Base-by-base conservation (phyloP, 148 eudicot genomes). In the Bassia scoparia region DNA sequence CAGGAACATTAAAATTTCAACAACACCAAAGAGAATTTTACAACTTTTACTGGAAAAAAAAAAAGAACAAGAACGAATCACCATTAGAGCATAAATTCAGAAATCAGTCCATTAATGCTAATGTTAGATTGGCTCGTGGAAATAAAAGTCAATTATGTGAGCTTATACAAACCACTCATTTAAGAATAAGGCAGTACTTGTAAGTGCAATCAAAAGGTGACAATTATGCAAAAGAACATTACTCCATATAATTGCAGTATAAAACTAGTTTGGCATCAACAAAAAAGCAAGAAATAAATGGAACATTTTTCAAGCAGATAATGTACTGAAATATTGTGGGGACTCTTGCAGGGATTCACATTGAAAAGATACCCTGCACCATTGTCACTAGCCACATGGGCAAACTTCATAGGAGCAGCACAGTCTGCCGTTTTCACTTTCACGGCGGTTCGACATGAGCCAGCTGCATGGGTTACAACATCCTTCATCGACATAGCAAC, bases 291-390 rank as follows among this genome's bases (percentile, higher is more conserved):
- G 53, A 37, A 26, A 53, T 33, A 0, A 64, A 37, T 12, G 29
- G 69, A 66, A 26, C 6, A 56, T 14, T 41, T 38, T 30, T 24
- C 7, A 38, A 54, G 53, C 76, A 72, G 48, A 74, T 67, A 53
- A 34, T 58, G 23, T 24, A 64, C 50, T 46, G 30, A 61, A 35
- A 29, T 31, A 3, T 21, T 35, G 48, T 69, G 53, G 26, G 41
- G 46, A 64, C 68, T 29, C 41, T 67, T 71, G 75, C 79, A 84
- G 87, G 87, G 81, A 70, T 70, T 71, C 70, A 67, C 74, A 59
- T 56, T 84, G 77, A 76, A 79, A 74, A 84, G 76, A 63, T 84
- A 84, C 73, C 87, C 87, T 14, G 87, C 87, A 60, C 87, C 75
- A 67, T 24, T 84, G 69, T 84, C 87, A 54, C 74, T 84, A 74